These are phyloP conservation scores for Aspergillus spinulosporus DNA, from an alignment of 2,329 filamentous ascomycete genomes.

Conservation along the genomic window DNA sequence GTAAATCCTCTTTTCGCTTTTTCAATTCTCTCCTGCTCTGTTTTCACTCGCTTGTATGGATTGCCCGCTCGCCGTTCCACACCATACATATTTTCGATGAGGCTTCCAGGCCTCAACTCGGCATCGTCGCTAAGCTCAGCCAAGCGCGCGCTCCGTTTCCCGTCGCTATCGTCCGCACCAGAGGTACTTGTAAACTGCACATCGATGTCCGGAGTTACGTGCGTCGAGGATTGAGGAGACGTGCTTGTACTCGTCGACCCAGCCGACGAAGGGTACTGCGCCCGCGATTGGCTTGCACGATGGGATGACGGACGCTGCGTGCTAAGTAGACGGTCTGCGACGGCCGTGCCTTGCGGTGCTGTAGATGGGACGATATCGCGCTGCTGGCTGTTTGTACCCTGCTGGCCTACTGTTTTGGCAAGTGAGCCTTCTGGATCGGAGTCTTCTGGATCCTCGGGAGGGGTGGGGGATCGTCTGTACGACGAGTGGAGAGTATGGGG, in stretches of 20 bases:
- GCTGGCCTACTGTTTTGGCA: slow-evolving; percentile 24
- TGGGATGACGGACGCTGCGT: slow-evolving; percentile 19
- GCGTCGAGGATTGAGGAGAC: slow-evolving; percentile 15
- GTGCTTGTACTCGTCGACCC: slow-evolving; percentile 16
- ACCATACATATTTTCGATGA: slow-evolving; percentile 76
- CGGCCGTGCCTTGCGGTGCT: slow-evolving; percentile 29
- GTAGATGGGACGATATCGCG: slow-evolving; percentile 17
- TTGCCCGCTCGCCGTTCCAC: slow-evolving; percentile 65
- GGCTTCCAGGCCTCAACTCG: slow-evolving; percentile 25
- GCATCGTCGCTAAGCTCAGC: slow-evolving; percentile 31
- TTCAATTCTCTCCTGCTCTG: slow-evolving; percentile 48
- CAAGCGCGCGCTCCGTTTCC: slow-evolving; percentile 34
- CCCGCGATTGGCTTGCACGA: slow-evolving; percentile 14
- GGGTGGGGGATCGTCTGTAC: slow-evolving; percentile 17
- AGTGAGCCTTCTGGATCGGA: slow-evolving; percentile 27
- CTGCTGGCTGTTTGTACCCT: slow-evolving; percentile 20
- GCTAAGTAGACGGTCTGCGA: slow-evolving; percentile 25
- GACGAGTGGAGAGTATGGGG: slow-evolving; percentile 17
- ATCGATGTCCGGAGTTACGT: slow-evolving; percentile 23
- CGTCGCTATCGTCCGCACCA: slow-evolving; percentile 25
- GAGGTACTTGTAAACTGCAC: slow-evolving; percentile 34
- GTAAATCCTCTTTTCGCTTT: slow-evolving; percentile 43
- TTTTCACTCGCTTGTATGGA: slow-evolving; percentile 67
- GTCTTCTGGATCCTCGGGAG: slow-evolving; percentile 19
- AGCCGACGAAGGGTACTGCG: slow-evolving; percentile 15